A percentile compares a stretch with the other conserved stretches of the same genome.
These are phyloP conservation scores for Cunninghamia lanceolata DNA, from an alignment of 75 land plant genomes.

Conservation along the genomic window DNA sequence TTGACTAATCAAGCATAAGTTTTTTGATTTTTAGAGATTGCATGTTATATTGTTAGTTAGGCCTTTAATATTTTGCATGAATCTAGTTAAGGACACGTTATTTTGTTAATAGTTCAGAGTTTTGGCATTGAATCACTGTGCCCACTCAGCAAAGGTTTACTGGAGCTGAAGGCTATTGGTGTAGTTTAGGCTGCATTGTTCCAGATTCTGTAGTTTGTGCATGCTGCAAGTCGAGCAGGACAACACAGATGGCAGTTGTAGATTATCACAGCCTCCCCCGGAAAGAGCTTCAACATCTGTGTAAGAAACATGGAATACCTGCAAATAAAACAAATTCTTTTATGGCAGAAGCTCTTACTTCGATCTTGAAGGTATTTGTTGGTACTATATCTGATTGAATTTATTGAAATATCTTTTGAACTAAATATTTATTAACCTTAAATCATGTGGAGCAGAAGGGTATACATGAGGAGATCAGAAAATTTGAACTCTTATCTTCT, in stretches of 20 bases:
- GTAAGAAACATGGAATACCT: constrained; percentile 55
- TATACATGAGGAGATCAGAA: background rate
- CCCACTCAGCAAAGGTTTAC: background rate
- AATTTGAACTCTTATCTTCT: background rate
- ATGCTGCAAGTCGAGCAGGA: background rate
- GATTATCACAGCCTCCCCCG: constrained; percentile 24
- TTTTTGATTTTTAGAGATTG: background rate
- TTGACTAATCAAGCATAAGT: background rate
- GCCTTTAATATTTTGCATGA: background rate
- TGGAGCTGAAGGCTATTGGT: background rate
- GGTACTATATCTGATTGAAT: background rate
- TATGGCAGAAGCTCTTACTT: constrained; percentile 41
- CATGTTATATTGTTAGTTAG: background rate
- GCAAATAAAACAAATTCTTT: constrained; percentile 41
- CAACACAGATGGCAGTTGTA: constrained; percentile 5
- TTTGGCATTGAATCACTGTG: background rate
- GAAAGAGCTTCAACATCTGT: constrained; percentile 51
- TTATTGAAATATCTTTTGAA: background rate
- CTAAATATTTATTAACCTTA: background rate
- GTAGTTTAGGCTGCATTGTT: background rate
- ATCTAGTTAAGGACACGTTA: too few species aligned
- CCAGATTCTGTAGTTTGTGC: background rate
- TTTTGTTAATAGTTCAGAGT: background rate
- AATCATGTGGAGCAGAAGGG: background rate
- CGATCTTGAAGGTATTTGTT: constrained; percentile 26